Evolutionary conservation across 176 grass and related monocot species (phyloP).

Genomic region (Oryza officinalis): DNA sequence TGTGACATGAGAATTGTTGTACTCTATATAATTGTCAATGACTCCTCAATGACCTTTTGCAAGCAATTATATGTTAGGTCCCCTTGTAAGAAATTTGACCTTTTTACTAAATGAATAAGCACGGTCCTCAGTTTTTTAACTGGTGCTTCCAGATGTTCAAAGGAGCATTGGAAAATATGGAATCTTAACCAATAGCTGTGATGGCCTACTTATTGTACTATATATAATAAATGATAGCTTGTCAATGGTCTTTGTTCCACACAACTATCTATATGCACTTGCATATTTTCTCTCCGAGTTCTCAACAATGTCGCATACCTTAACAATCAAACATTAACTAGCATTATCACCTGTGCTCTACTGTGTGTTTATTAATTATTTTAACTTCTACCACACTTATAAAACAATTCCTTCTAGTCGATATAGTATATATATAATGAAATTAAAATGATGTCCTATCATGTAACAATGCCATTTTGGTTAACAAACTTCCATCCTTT

Average conservation of each 20-base stretch:
- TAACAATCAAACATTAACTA: not conserved
- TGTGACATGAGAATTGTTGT: not conserved
- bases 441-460: not conserved
- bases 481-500: not conserved
- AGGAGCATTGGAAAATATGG: too few species aligned
- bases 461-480: not conserved
- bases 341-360: too few species aligned
- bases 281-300: slow-evolving; percentile 8
- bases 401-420: too few species aligned
- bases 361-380: too few species aligned
- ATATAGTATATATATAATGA: not conserved
- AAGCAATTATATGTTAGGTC: slow-evolving; percentile 16
- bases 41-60: not conserved
- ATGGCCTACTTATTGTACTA: too few species aligned
- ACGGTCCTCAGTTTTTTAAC: not conserved
- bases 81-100: not conserved
- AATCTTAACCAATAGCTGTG: too few species aligned
- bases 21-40: not conserved
- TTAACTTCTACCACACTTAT: too few species aligned
- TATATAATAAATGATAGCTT: too few species aligned
- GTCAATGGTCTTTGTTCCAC: too few species aligned
- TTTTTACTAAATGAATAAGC: not conserved
- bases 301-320: not conserved
- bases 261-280: not conserved
- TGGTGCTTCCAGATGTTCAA: not conserved